A percentile compares a stretch with the other conserved stretches of the same genome.
Evolutionary conservation across 2,329 filamentous ascomycete genomes (phyloP).

Genomic region (Fusarium pilosicola): DNA sequence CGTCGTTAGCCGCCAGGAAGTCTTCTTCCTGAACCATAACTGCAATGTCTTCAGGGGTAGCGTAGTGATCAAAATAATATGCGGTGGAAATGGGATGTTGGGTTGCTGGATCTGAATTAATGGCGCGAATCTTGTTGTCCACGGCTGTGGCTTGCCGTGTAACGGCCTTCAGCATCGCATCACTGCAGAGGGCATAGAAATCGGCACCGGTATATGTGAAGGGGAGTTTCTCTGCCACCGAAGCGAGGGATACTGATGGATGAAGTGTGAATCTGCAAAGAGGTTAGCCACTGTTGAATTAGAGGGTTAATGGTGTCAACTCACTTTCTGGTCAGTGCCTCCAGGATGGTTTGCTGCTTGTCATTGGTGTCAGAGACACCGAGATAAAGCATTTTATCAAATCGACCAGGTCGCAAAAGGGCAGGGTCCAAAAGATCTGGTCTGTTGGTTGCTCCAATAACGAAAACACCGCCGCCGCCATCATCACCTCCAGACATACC

Average conservation of each 20-base stretch:
- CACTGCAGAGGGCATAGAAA: slow-evolving; percentile 95
- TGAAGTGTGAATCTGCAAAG: slow-evolving; percentile 81
- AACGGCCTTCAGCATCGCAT: slow-evolving; percentile 98
- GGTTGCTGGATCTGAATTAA: slow-evolving; percentile 64
- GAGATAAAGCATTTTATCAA: slow-evolving; percentile 98
- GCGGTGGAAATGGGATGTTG: slow-evolving; percentile 76
- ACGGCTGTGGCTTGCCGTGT: slow-evolving; percentile 87
- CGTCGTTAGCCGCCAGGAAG: slow-evolving; percentile 81
- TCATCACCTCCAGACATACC: slow-evolving; percentile 96
- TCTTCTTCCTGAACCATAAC: slow-evolving; percentile 92
- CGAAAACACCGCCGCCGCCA: slow-evolving; percentile 88
- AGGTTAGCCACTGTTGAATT: slow-evolving; percentile 7
- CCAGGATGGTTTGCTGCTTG: slow-evolving; percentile 93
- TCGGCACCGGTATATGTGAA: slow-evolving; percentile 98
- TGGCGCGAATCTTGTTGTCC: slow-evolving; percentile 79
- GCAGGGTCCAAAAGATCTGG: slow-evolving; percentile 94
- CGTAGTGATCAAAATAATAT: slow-evolving; percentile 95
- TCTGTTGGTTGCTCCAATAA: slow-evolving; percentile 95
- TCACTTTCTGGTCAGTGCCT: slow-evolving; percentile 93
- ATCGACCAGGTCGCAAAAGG: slow-evolving; percentile 86
- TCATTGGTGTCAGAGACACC: slow-evolving; percentile 97
- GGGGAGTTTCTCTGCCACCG: slow-evolving; percentile 80
- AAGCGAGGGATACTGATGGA: slow-evolving; percentile 77
- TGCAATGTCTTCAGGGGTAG: slow-evolving; percentile 81
- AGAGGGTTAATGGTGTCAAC: slow-evolving; percentile 48